Evolutionary conservation across 2,329 filamentous ascomycete species (phyloP), one percentile per base, ranked within the genome.

Genomic region (Fusarium sp.): DNA sequence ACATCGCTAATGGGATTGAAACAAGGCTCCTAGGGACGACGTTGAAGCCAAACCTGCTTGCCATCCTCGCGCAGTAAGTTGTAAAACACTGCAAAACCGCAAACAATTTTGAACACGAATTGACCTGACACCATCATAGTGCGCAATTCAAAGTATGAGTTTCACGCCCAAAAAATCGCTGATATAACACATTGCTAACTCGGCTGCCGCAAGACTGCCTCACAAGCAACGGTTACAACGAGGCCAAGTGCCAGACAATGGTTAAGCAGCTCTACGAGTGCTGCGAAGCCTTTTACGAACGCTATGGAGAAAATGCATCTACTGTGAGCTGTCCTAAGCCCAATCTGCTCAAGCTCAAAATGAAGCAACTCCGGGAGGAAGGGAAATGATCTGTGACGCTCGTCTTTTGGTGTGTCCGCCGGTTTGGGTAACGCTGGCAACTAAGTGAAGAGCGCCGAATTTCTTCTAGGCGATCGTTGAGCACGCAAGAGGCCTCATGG

Each of bases 381-480:
- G 32, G 76, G 47, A 47, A 76, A 71, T 71, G 60, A 80, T 75
- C 80, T 85, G 82, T 83, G 75, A 77, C 79, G 84, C 83, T 81
- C 78, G 66, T 78, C 78, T 77, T 76, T 56, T 71, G 66, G 58
- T 75, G 65, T 74, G 82, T 79, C 81, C 80, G 80, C 81, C 78
- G 76, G 81, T 78, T 76, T 75, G 55, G 71, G 71, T 77, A 76
- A 76, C 79, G 87, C 83, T 85, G 89, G 88, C 81, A 89, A 91
- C 89, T 85, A 81, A 84, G 86, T 83, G 89, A 87, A 87, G 87
- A 91, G 88, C 87, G 89, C 85, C 83, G 81, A 80, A 83, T 84
- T 88, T 84, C 78, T 91, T 92, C 96, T 93, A 91, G 95, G 91
- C 92, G 86, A 92, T 94, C 93, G 90, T 94, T 88, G 94, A 99